Base-by-base conservation (phyloP, 768 basidiomycete species). In the Tulasnella sp. region DNA sequence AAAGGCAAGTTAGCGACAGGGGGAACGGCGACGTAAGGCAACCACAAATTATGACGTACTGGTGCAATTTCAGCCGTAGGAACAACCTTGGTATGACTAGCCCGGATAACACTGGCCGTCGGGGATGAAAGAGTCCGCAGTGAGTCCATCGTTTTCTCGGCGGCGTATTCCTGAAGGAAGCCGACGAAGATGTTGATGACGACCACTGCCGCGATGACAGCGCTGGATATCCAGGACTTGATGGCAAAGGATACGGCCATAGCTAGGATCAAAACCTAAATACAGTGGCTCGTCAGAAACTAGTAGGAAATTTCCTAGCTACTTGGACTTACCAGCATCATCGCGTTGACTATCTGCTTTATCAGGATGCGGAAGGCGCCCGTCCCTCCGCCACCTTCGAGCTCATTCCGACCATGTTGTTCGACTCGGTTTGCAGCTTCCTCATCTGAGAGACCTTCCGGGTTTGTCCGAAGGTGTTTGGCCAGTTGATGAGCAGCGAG, bases 171-270 rank as follows among this genome's bases (percentile, higher is more conserved):
- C 79, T 86, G 86, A 71, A 85, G 81, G 77, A 86, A 86, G 6
- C 86, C 86, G 67, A 86, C 84, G 34, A 82, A 83, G 29, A 77
- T 36, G 64, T 77, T 71, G 71, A 67, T 49, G 40, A 9, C 80
- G 36, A 86, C 83, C 54, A 86, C 84, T 37, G 83, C 85, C n/a
- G 84, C 85, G 69, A 87, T 86, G 12, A 87, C 86, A 39, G 85
- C 87, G 7, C 86, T 87, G 80, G 86, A 86, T 74, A 89, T 85
- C 80, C 84, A 90, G 71, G 87, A 86, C 79, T 86, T 81, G 36
- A 88, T 87, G 76, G 86, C 88, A 78, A 89, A 87, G 9, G 87
- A 88, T 11, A 89, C 83, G 3, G 86, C 86, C 81, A 89, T 82
- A 6, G 85, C 85, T 12, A 77, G 70, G 40, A 82, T 72, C 39